Percentiles rank a stretch among this genome's conserved stretches.
These are phyloP conservation scores for Erigeron philadelphicus DNA, from an alignment of 140 eudicot genomes.

Conservation along the genomic window DNA sequence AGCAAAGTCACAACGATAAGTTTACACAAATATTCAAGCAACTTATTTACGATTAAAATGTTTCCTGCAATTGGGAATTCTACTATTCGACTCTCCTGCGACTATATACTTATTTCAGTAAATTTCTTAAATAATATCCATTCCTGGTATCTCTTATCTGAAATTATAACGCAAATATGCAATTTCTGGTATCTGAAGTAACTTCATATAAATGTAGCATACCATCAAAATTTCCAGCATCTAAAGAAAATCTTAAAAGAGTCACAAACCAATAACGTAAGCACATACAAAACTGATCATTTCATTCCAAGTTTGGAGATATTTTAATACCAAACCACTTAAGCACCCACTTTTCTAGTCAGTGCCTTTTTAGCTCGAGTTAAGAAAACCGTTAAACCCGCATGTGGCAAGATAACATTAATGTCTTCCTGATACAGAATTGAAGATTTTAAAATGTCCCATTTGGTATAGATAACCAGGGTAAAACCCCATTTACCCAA, in stretches of 20 bases:
- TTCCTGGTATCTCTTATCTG: not conserved
- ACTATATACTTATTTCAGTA: not conserved
- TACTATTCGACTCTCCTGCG: not conserved
- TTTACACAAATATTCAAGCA: no score
- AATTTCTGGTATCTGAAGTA: no score
- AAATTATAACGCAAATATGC: not conserved
- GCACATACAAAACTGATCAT: not conserved
- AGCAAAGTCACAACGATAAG: no score
- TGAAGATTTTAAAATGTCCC: conserved; percentile 9
- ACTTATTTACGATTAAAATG: not conserved
- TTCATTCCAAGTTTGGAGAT: not conserved
- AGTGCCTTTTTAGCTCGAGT: conserved; percentile 3
- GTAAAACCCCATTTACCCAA: not conserved
- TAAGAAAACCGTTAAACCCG: not conserved
- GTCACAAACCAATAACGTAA: not conserved
- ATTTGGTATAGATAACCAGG: not conserved
- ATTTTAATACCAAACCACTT: not conserved
- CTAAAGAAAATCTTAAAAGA: not conserved
- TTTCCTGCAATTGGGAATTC: not conserved
- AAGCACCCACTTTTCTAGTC: not conserved
- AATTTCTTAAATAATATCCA: not conserved
- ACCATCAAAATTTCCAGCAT: not conserved
- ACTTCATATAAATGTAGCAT: no score
- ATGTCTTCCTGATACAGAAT: not conserved
- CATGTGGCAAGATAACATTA: not conserved